Conservation (phyloP, 306 rosid species). For the Acacia acuminata region DNA sequence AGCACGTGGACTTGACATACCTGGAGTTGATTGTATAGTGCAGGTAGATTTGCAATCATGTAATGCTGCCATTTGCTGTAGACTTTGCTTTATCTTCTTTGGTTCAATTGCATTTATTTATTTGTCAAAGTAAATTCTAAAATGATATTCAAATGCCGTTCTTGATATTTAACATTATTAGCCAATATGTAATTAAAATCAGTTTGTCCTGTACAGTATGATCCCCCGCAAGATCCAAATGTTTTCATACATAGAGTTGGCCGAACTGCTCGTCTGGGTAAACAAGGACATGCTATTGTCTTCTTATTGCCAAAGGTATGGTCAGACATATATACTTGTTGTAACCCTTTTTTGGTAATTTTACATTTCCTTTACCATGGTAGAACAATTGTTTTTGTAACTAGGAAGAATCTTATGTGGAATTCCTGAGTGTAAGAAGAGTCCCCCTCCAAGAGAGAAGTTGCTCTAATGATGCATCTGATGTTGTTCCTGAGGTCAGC, state of each 20-base stretch:
- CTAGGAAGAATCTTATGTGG: slow-evolving; percentile 91
- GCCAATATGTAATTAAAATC: not conserved
- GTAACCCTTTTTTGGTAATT: slow-evolving; percentile 4
- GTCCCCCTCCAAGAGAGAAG: slow-evolving; percentile 71
- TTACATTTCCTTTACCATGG: not conserved
- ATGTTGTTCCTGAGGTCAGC: slow-evolving; percentile 77
- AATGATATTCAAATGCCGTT: slow-evolving; percentile 3
- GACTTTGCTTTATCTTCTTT: slow-evolving; percentile 14
- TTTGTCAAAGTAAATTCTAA: slow-evolving; percentile 8
- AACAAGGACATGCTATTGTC: slow-evolving; percentile 83
- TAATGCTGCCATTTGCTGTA: slow-evolving; percentile 15
- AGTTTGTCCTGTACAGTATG: slow-evolving; percentile 55
- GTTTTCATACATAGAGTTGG: slow-evolving; percentile 95
- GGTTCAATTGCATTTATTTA: not conserved
- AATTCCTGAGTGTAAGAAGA: slow-evolving; percentile 70
- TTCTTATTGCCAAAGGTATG: slow-evolving; percentile 90
- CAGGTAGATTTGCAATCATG: slow-evolving; percentile 61
- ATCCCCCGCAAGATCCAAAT: slow-evolving; percentile 96
- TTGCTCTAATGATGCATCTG: slow-evolving; percentile 59
- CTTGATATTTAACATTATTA: slow-evolving; percentile 18
- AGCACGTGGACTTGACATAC: slow-evolving; percentile 96
- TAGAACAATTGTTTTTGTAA: slow-evolving; percentile 26
- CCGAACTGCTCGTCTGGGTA: slow-evolving; percentile 95
- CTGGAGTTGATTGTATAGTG: slow-evolving; percentile 91
- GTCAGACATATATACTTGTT: slow-evolving; percentile 14